Conservation (phyloP, 352 stramenopile genomes). For the Aphanomyces invadans region DNA sequence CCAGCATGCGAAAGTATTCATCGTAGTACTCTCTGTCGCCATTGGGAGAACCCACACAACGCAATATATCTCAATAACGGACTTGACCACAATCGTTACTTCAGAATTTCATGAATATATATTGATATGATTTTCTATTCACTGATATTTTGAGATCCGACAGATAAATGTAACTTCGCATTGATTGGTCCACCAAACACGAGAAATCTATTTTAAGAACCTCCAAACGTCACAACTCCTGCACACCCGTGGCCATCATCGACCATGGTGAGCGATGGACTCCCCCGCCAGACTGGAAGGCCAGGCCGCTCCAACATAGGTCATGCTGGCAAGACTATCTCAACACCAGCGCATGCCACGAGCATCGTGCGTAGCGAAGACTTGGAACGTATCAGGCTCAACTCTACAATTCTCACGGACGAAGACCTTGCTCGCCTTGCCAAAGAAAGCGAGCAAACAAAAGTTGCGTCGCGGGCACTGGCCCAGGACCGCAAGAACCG, state of each 20-base stretch:
- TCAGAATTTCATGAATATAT: too few species aligned
- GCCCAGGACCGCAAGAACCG: conserved; percentile 56
- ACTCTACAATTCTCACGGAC: conserved; percentile 19
- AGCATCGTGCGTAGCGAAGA: conserved; percentile 6
- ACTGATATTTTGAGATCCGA: too few species aligned
- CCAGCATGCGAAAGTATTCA: too few species aligned
- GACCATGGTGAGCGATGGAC: conserved; percentile 4
- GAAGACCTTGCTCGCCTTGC: conserved; percentile 1
- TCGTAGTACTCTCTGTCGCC: too few species aligned
- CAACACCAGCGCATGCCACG: background rate
- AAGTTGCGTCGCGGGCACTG: conserved; percentile 40
- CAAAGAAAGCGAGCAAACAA: conserved; percentile 37
- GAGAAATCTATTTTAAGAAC: background rate
- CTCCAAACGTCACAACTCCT: background rate
- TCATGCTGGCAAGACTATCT: conserved; percentile 20
- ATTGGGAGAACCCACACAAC: too few species aligned
- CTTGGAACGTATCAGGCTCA: conserved; percentile 14
- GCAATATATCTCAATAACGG: too few species aligned
- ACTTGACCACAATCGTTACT: too few species aligned
- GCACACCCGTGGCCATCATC: background rate
- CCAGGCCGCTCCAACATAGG: conserved; percentile 3
- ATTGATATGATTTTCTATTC: too few species aligned
- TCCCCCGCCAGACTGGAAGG: background rate
- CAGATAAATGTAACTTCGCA: too few species aligned
- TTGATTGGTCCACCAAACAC: background rate